Evolutionary conservation across 148 eudicot species (phyloP).

Genomic region (Rhododendron mucronatum): DNA sequence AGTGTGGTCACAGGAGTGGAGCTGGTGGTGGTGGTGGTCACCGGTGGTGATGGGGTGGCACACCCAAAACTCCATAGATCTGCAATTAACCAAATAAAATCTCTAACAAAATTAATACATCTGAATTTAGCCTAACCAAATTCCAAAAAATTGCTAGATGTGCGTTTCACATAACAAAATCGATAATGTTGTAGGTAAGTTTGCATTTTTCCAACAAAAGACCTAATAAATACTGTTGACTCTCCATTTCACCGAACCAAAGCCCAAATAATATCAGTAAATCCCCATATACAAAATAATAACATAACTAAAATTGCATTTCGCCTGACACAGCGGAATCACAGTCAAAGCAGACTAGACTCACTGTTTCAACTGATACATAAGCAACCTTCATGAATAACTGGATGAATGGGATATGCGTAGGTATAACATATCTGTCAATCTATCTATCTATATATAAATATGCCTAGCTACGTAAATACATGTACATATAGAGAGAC

Average conservation of each 20-base stretch:
- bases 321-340: background rate
- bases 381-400: background rate
- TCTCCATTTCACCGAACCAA: background rate
- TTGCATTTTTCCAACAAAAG: background rate
- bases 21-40: too few relatives aligned
- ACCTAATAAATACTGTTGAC: background rate
- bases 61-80: too few relatives aligned
- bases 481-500: background rate
- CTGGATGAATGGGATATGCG: background rate
- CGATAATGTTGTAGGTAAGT: background rate
- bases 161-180: background rate
- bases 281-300: background rate
- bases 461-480: background rate
- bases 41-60: too few relatives aligned
- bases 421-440: too few relatives aligned
- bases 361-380: background rate
- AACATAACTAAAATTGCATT: background rate
- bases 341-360: background rate
- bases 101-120: too few relatives aligned
- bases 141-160: too few relatives aligned
- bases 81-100: too few relatives aligned
- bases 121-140: too few relatives aligned
- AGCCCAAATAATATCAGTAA: background rate
- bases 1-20: too few relatives aligned
- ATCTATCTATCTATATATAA: too few relatives aligned